Evolutionary conservation across 371 early-diverging fungal species (phyloP).

Genomic region (Mortierella sp.): DNA sequence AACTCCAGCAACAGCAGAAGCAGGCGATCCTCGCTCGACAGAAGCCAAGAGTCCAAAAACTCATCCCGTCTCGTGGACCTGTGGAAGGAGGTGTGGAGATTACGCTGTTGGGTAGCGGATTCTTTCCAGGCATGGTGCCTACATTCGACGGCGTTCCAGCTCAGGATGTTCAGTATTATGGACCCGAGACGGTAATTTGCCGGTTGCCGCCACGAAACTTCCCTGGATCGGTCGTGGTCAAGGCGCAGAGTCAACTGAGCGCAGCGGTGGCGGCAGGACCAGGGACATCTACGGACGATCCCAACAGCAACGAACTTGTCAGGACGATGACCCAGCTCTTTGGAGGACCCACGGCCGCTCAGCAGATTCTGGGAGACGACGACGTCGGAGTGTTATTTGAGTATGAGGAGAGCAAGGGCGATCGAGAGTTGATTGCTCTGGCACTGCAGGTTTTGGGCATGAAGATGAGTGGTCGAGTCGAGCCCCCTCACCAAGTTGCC

Average conservation of each 20-base stretch:
- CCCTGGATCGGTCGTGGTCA: conserved; percentile 83
- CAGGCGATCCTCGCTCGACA: conserved; percentile 54
- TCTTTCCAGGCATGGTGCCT: conserved; percentile 77
- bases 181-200: conserved; percentile 81
- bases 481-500: conserved; percentile 77
- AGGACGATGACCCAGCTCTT: conserved; percentile 56
- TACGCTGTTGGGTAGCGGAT: conserved; percentile 82
- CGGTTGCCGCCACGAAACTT: conserved; percentile 79
- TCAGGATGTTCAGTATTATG: conserved; percentile 75
- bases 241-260: conserved; percentile 56
- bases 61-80: conserved; percentile 83
- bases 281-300: conserved; percentile 30
- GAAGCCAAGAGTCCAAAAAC: conserved; percentile 64
- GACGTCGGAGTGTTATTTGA: conserved; percentile 74
- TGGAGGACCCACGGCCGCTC: conserved; percentile 33
- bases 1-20: conserved; percentile 52
- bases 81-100: conserved; percentile 84
- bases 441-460: conserved; percentile 88
- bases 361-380: conserved; percentile 51
- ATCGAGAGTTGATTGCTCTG: conserved; percentile 85
- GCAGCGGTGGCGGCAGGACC: conserved; percentile 58
- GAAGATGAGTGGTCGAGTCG: conserved; percentile 82
- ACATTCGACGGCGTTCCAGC: conserved; percentile 84
- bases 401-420: conserved; percentile 66
- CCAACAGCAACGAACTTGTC: conserved; percentile 37